Conservation (phyloP, 495 filamentous ascomycete species). For the Aspergillus baeticus region DNA sequence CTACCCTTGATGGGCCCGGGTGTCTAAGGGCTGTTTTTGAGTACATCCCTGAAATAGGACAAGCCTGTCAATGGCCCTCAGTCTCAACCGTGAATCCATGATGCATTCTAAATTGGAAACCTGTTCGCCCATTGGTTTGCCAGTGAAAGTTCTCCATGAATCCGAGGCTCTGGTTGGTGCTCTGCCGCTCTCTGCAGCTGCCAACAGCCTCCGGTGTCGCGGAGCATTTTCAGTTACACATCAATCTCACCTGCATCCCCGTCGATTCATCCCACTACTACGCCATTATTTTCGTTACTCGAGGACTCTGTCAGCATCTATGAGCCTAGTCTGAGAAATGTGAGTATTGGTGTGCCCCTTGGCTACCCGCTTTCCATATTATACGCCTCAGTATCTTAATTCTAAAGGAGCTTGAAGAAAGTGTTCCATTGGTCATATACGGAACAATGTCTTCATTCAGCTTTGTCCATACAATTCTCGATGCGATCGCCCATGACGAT, state of each 20-base stretch:
- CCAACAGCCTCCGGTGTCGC: not conserved
- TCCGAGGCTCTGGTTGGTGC: conserved; percentile 1
- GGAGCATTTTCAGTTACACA: conserved; percentile 7
- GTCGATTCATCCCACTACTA: not conserved
- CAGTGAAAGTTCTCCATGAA: not conserved
- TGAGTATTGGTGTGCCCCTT: too few species aligned
- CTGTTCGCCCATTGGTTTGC: not conserved
- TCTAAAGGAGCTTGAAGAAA: too few species aligned
- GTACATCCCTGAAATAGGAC: not conserved
- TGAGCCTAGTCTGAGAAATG: too few species aligned
- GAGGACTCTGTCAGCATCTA: too few species aligned
- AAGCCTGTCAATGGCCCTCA: not conserved
- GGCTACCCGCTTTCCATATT: too few species aligned
- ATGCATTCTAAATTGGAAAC: not conserved
- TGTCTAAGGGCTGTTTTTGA: not conserved
- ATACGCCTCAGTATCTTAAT: too few species aligned
- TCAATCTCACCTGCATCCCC: not conserved
- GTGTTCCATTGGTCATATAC: too few species aligned
- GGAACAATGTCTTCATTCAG: too few species aligned
- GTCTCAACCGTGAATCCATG: not conserved
- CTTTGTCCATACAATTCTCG: too few species aligned
- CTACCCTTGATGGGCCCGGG: not conserved
- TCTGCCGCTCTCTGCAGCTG: not conserved
- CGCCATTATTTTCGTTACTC: too few species aligned
- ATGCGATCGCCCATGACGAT: not conserved